These are phyloP conservation scores for Lactarius tabidus DNA, from an alignment of 768 basidiomycete species.

Conservation along the genomic window DNA sequence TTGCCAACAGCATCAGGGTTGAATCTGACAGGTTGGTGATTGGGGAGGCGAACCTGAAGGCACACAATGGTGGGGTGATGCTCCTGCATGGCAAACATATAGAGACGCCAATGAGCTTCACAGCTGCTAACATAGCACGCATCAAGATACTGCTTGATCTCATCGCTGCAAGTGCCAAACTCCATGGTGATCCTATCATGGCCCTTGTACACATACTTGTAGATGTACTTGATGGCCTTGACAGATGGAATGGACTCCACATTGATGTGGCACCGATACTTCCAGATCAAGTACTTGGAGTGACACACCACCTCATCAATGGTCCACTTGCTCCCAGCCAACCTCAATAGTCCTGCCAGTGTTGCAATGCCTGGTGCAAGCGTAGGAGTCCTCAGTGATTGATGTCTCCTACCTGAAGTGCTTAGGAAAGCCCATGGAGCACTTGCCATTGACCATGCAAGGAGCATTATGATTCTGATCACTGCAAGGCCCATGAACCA, in stretches of 20 bases:
- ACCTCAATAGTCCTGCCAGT: conserved; percentile 34
- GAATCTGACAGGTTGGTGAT: no score
- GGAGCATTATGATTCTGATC: conserved; percentile 31
- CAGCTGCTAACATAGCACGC: conserved; percentile 37
- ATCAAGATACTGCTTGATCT: conserved; percentile 37
- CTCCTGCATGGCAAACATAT: neutral
- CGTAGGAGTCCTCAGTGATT: conserved; percentile 41
- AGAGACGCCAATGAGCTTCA: conserved; percentile 38
- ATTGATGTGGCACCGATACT: conserved; percentile 48
- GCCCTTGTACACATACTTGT: conserved; percentile 52
- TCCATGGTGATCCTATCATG: conserved; percentile 38
- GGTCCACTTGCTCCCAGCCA: conserved; percentile 33
- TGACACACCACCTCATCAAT: conserved; percentile 44
- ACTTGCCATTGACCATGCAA: conserved; percentile 42
- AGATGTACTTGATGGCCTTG: conserved; percentile 42
- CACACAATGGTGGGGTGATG: conserved; percentile 37
- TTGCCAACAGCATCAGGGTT: no score
- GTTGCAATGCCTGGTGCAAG: conserved; percentile 36
- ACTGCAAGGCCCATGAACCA: conserved; percentile 51
- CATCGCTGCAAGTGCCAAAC: conserved; percentile 30
- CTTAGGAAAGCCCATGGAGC: conserved; percentile 45
- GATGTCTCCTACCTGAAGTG: conserved; percentile 34
- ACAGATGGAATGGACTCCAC: conserved; percentile 40
- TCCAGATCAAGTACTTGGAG: conserved; percentile 33
- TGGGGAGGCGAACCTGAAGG: conserved; percentile 42